Conservation (phyloP, 495 filamentous ascomycete species). For the Darksidea phi region DNA sequence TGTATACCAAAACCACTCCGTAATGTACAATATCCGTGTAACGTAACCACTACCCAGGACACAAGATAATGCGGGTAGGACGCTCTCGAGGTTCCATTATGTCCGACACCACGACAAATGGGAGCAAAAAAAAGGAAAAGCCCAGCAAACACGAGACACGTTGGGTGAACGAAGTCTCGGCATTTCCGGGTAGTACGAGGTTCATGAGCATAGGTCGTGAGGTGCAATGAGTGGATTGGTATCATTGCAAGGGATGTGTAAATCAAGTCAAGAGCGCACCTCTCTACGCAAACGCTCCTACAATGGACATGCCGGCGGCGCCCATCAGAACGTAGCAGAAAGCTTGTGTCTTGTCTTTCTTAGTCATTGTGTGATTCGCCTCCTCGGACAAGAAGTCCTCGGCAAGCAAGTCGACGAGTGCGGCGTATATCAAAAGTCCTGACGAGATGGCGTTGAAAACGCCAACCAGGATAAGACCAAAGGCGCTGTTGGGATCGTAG, state of each 20-base stretch:
- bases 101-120: too few relatives aligned
- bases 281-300: slow-evolving; percentile 34
- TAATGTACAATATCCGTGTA: too few relatives aligned
- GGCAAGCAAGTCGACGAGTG: slow-evolving; percentile 61
- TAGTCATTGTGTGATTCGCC: slow-evolving; percentile 41
- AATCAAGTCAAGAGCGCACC: neutral
- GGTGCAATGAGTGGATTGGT: neutral
- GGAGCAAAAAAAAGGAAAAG: too few relatives aligned
- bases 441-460: slow-evolving; percentile 63
- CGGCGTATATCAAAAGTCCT: slow-evolving; percentile 61
- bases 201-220: neutral
- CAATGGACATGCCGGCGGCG: slow-evolving; percentile 34
- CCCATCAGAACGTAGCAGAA: slow-evolving; percentile 33
- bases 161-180: too few relatives aligned
- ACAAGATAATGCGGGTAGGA: too few relatives aligned
- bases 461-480: slow-evolving; percentile 65
- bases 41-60: too few relatives aligned
- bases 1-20: neutral
- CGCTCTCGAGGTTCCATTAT: too few relatives aligned
- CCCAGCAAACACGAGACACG: too few relatives aligned
- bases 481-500: slow-evolving; percentile 64
- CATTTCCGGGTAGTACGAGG: too few relatives aligned
- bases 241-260: neutral
- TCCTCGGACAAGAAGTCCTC: slow-evolving; percentile 65
- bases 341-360: slow-evolving; percentile 23